Percentiles rank a stretch among this genome's conserved stretches.
phyloP scores from a whole-genome alignment of 1,284 basidiomycete genomes.

The Pseudozyma tsukubaensis region DNA sequence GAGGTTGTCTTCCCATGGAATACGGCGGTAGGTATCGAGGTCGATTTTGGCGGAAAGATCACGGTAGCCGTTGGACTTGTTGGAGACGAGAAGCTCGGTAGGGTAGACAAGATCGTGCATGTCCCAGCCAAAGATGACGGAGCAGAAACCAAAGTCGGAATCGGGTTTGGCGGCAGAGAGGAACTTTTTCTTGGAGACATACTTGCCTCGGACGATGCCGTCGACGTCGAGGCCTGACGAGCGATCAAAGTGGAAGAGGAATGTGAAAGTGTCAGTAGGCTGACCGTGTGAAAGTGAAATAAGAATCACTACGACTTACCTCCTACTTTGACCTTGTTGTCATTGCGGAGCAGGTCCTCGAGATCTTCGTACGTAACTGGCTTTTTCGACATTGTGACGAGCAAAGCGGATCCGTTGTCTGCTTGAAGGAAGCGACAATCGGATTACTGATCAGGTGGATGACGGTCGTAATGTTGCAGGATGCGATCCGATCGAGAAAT shows the following conservation, averaged over 20 bases:
- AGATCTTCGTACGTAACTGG: conserved; percentile 43
- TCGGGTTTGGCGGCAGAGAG: conserved; percentile 82
- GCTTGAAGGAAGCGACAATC: neutral
- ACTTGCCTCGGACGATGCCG: conserved; percentile 91
- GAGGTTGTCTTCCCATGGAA: conserved; percentile 91
- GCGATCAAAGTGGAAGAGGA: neutral
- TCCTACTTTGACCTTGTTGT: conserved; percentile 91
- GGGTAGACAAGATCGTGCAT: conserved; percentile 72
- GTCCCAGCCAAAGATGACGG: conserved; percentile 59
- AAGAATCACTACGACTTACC: conserved; percentile 2
- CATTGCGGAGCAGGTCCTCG: conserved; percentile 72
- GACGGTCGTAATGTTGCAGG: neutral
- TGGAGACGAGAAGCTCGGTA: conserved; percentile 87
- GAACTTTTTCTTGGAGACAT: conserved; percentile 94
- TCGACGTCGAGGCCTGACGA: conserved; percentile 71
- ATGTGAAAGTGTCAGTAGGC: neutral
- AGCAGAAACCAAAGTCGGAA: conserved; percentile 71
- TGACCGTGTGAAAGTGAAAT: neutral
- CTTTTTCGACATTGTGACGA: conserved; percentile 23
- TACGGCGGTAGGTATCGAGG: conserved; percentile 80
- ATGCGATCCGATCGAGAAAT: neutral
- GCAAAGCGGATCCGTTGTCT: too few species aligned
- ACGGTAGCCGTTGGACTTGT: conserved; percentile 87
- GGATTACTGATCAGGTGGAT: neutral
- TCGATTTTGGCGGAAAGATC: conserved; percentile 88